Base-by-base conservation (phyloP, 352 stramenopile species). In the Phytophthora uliginosa region DNA sequence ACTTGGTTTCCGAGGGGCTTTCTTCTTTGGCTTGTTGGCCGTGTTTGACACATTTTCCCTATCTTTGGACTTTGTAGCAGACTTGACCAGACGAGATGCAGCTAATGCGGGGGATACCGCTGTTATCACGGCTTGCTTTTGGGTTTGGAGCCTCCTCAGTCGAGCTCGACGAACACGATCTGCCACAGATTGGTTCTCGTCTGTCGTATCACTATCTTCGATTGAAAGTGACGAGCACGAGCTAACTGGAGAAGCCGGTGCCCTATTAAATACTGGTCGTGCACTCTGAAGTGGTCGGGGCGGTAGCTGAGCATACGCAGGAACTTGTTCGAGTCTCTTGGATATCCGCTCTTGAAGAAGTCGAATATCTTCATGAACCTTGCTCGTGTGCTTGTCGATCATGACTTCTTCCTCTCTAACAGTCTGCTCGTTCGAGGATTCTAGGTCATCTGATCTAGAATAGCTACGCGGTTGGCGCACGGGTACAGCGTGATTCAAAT, bases 281-380 rank as follows among this genome's bases (percentile, higher is more conserved):
- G 28, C 7, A 52, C 66, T 40, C 31, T 54, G 57, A 38, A 66
- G 9, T 42, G 57, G 36, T 38, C 42, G 66, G 52, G 66, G 22
- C 8, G 55, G 57, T 20, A 69, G 42, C 17, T 65, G 51, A 28
- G 68, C 33, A 57, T 59, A 67, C 2, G 42, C 60, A 18, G 69
- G 73, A 4, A 26, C 63, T 51, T 92, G 84, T 45, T 90, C 77
- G 6, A 95, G 75, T 15, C 86, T 76, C 40, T 84, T 83, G 10
- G 83, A 78, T 45, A 96, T 89, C 1, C 85, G 74, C 24, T 91
- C 76, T 50, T 96, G 89, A 4, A 96, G 69, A 13, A 84, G 59
- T 17, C 83, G 82, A 42, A 95, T 89, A 59, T 95, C 88, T 58
- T 90, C 84, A 61, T 93, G 88, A 28, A 95, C 77, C 28, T 85